Base-by-base conservation (phyloP, 805 yeast genomes). In the Blastobotrys americana region DNA sequence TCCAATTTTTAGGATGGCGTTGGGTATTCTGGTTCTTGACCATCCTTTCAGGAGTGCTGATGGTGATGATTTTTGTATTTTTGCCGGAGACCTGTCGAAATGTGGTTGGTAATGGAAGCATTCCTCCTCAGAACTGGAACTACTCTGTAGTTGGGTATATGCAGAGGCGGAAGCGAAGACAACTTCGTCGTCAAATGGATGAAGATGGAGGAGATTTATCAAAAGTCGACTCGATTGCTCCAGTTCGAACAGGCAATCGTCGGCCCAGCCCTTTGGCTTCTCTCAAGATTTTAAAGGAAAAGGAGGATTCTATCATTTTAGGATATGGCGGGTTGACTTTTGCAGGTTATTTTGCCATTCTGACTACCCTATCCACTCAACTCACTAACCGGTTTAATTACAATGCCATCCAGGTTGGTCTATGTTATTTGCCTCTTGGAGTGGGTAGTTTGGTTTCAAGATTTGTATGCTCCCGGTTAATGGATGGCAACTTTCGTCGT, bases 1-100 rank as follows among this genome's bases (percentile, higher is more conserved):
- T 74, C 2, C 59, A 65, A 16, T 68, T 71, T 53, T 51, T 61
- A 36, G 68, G 76, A 15, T 87, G 96, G 95, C 70, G 88, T 53
- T 77, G 86, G 0, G 56, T 60, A 8, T 63, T 63, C 45, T 77
- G 85, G 77, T 83, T 86, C 49, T 60, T 83, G 42, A 78, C 83
- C 1, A 78, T 82, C 19, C 77, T 82, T 5, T 74, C 82, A 25
- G 82, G 80, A 3, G 61, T 69, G 2, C 45, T 66, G 3, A 34
- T 71, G 3, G 17, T 59, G 1, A n/a, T 62, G 1, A 56, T 64
- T 1, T 46, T 68, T 2, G 23, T 72, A 5, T 45, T 71, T 3
- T 60, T 85, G n/a, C 93, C 95, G 1, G 95, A 87, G 57, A 87
- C 96, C 0, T 73, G 74, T 33, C 68, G 95, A 45, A 61, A 73